Percentiles rank a stretch among this genome's conserved stretches.
These are phyloP conservation scores for Draba incana DNA, from an alignment of 345 rosid species.

Conservation along the genomic window DNA sequence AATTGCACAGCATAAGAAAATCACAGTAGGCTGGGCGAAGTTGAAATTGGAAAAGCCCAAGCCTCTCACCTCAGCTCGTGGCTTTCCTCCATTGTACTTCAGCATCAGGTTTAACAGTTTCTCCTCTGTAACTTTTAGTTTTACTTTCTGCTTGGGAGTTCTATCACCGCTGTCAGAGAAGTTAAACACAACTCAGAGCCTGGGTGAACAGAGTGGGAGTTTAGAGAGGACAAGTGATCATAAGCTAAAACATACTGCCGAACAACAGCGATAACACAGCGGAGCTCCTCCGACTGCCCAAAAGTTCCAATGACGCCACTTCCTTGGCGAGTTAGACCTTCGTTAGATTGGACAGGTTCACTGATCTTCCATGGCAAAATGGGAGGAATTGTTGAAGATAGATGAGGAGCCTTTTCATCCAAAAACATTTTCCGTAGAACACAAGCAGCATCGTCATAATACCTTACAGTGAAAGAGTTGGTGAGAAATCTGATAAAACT, in stretches of 20 bases:
- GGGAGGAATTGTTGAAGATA: conserved; percentile 90
- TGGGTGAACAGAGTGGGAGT: conserved; percentile 13
- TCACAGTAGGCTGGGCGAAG: not conserved
- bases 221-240: conserved; percentile 5
- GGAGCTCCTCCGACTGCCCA: conserved; percentile 97
- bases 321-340: conserved; percentile 95
- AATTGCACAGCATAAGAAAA: conserved; percentile 1
- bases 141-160: conserved; percentile 99
- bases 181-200: conserved; percentile 21
- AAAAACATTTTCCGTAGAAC: conserved; percentile 92
- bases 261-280: conserved; percentile 92
- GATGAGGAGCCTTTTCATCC: conserved; percentile 99
- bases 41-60: conserved; percentile 20
- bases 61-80: conserved; percentile 77
- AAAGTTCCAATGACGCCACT: conserved; percentile 92
- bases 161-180: conserved; percentile 81
- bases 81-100: conserved; percentile 96
- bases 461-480: conserved; percentile 49
- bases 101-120: conserved; percentile 91
- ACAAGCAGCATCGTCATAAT: conserved; percentile 99
- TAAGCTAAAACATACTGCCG: conserved; percentile 77
- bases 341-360: conserved; percentile 73
- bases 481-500: conserved; percentile 24
- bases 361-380: conserved; percentile 90
- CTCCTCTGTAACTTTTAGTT: conserved; percentile 97